phyloP scores from a whole-genome alignment of 2,329 filamentous ascomycete genomes.

The Lizonia empirigonia region DNA sequence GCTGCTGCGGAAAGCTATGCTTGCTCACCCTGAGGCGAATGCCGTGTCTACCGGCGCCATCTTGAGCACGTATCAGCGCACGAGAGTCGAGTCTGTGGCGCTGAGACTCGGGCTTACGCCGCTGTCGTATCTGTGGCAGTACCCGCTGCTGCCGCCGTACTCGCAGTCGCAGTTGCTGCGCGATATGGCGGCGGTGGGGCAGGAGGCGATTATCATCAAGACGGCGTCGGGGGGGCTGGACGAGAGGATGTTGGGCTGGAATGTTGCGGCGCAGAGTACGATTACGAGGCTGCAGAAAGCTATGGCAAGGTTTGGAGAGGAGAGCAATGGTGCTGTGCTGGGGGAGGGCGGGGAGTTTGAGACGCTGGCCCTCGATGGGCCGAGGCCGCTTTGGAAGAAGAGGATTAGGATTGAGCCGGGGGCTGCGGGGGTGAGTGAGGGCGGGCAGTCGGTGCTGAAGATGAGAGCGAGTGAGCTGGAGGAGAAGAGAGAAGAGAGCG shows the following conservation, averaged over 20 bases:
- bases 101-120: slow-evolving; percentile 80
- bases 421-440: slow-evolving; percentile 67
- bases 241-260: slow-evolving; percentile 77
- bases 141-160: slow-evolving; percentile 69
- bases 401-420: slow-evolving; percentile 67
- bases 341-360: slow-evolving; percentile 98
- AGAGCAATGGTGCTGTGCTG: slow-evolving; percentile 71
- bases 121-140: slow-evolving; percentile 92
- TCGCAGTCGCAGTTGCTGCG: slow-evolving; percentile 64
- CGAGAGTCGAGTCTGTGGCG: slow-evolving; percentile 90
- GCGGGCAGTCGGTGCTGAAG: slow-evolving; percentile 75
- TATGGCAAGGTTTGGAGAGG: slow-evolving; percentile 70
- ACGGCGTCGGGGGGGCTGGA: slow-evolving; percentile 90
- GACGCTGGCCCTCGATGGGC: slow-evolving; percentile 85
- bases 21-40: slow-evolving; percentile 77
- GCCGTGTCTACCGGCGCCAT: slow-evolving; percentile 92
- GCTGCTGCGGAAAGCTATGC: slow-evolving; percentile 70
- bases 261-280: slow-evolving; percentile 66
- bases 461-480: slow-evolving; percentile 64
- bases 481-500: slow-evolving; percentile 46
- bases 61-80: slow-evolving; percentile 92
- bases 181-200: slow-evolving; percentile 78
- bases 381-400: slow-evolving; percentile 71
- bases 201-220: slow-evolving; percentile 93
- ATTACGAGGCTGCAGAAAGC: slow-evolving; percentile 58